Percentiles rank a stretch among this genome's conserved stretches.
phyloP scores from a whole-genome alignment of 1,284 basidiomycete species.

The Volvariella volvacea region DNA sequence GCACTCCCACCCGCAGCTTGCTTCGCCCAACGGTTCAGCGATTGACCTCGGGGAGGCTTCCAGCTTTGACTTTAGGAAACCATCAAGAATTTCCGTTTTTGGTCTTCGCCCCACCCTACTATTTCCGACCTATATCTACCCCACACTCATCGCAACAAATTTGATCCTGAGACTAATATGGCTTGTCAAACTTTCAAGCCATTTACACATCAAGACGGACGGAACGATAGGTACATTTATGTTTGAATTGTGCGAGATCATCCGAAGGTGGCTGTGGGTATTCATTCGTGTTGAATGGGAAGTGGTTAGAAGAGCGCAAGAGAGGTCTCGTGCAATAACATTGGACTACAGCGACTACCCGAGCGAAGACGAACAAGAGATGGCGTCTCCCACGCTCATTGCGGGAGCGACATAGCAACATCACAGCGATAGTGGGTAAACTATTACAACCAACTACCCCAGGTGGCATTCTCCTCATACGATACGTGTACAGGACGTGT shows the following conservation, averaged over 20 bases:
- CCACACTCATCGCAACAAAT: constrained; percentile 79
- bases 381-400: constrained; percentile 14
- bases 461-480: too few species aligned
- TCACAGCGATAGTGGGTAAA: too few species aligned
- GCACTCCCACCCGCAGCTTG: constrained; percentile 29
- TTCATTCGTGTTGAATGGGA: constrained; percentile 97
- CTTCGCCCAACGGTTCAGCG: constrained; percentile 22
- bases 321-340: constrained; percentile 18
- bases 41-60: constrained; percentile 7
- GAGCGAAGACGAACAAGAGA: constrained; percentile 21
- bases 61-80: constrained; percentile 14
- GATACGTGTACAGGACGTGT: too few species aligned
- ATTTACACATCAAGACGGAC: constrained; percentile 80
- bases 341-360: constrained; percentile 13
- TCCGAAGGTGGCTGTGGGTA: constrained; percentile 94
- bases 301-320: constrained; percentile 51
- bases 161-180: constrained; percentile 91
- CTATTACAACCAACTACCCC: too few species aligned
- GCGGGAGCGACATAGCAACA: not conserved
- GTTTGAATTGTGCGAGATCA: constrained; percentile 86
- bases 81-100: constrained; percentile 41
- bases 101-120: constrained; percentile 66
- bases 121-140: constrained; percentile 82
- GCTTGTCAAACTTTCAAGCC: constrained; percentile 87
- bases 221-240: constrained; percentile 84